phyloP scores from a whole-genome alignment of 1,284 basidiomycete species.

The Pholiota adiposa region DNA sequence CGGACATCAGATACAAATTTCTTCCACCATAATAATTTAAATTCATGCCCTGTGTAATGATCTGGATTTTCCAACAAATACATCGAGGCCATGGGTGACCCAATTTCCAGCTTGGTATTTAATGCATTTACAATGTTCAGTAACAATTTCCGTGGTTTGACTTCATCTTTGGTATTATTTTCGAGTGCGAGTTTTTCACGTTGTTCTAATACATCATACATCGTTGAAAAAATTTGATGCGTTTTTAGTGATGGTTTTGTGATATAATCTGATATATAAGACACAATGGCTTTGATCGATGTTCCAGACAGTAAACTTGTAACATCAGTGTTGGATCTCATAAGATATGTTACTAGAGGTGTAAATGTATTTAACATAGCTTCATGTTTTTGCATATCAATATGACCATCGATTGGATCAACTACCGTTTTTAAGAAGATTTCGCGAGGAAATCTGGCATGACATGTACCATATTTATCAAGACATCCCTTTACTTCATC shows the following conservation, averaged over 20 bases:
- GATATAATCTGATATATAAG: conserved; percentile 37
- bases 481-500: conserved; percentile 14
- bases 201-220: conserved; percentile 28
- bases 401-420: conserved; percentile 21
- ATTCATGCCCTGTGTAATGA: conserved; percentile 33
- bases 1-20: conserved; percentile 24
- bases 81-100: conserved; percentile 31
- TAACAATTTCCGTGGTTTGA: conserved; percentile 31
- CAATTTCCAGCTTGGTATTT: conserved; percentile 32
- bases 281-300: conserved; percentile 33
- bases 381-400: conserved; percentile 23
- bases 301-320: conserved; percentile 25
- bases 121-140: conserved; percentile 35
- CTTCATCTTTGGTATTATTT: no score
- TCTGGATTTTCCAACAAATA: conserved; percentile 34
- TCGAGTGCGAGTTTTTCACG: conserved; percentile 21
- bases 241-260: conserved; percentile 35
- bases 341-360: background rate
- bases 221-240: conserved; percentile 34
- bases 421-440: conserved; percentile 14
- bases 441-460: conserved; percentile 29
- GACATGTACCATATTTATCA: conserved; percentile 16
- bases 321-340: conserved; percentile 1
- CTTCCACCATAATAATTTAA: conserved; percentile 33
- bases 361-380: conserved; percentile 21